These are phyloP conservation scores for Megacollybia marginata DNA, from an alignment of 768 basidiomycete genomes.

Conservation along the genomic window DNA sequence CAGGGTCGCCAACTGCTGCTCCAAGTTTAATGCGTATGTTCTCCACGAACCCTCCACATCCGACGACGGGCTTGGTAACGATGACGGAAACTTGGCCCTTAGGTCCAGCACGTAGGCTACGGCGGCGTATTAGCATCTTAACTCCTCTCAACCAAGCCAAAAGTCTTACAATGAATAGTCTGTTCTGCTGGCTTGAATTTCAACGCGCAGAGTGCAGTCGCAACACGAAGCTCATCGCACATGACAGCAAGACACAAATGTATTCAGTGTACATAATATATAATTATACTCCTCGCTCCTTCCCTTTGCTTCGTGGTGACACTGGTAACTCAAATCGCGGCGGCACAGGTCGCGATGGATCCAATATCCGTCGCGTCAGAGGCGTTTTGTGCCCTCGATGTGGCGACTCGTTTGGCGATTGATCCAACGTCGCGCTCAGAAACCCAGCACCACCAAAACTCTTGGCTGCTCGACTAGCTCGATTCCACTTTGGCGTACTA, in stretches of 20 bases:
- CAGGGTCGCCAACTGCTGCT: constrained; percentile 29
- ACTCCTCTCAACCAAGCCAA: too few species aligned
- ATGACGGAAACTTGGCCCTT: constrained; percentile 23
- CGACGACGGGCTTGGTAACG: constrained; percentile 11
- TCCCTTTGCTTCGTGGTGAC: constrained; percentile 19
- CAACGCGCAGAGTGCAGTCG: too few species aligned
- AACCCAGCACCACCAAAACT: constrained; percentile 20
- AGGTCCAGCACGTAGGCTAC: constrained; percentile 43
- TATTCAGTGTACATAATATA: too few species aligned
- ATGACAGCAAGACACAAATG: too few species aligned
- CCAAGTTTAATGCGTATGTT: constrained; percentile 32
- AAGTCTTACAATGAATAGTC: neutral
- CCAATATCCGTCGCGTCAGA: constrained; percentile 23
- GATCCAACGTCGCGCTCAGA: constrained; percentile 22
- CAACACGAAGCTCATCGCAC: too few species aligned
- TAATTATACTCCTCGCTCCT: neutral
- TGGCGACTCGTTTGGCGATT: constrained; percentile 37
- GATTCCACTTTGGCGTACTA: constrained; percentile 52
- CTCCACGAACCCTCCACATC: constrained; percentile 30
- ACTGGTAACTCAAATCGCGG: constrained; percentile 27
- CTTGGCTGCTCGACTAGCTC: constrained; percentile 22
- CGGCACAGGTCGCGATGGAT: constrained; percentile 7
- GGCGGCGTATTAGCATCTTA: too few species aligned
- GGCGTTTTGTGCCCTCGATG: constrained; percentile 34
- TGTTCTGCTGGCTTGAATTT: too few species aligned